These are phyloP conservation scores for Eurotiales sp. DNA, from an alignment of 2,329 filamentous ascomycete species.

Conservation along the genomic window DNA sequence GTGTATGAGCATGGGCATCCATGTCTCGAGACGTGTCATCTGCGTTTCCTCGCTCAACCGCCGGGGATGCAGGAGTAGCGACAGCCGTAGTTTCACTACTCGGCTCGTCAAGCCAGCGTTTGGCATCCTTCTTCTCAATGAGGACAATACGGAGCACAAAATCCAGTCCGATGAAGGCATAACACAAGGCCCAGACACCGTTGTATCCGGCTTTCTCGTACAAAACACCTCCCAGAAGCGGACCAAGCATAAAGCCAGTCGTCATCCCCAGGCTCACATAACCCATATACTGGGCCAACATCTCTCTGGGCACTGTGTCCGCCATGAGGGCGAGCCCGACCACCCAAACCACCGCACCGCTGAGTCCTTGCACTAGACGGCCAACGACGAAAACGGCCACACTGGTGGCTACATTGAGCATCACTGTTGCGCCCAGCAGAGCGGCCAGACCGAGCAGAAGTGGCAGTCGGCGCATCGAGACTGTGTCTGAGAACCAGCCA, in stretches of 20 bases:
- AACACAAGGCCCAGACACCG: conserved; percentile 57
- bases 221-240: conserved; percentile 57
- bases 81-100: conserved; percentile 18
- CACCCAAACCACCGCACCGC: conserved; percentile 58
- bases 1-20: neutral
- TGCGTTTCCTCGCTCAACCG: conserved; percentile 31
- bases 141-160: conserved; percentile 58
- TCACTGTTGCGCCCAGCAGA: conserved; percentile 51
- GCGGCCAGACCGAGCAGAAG: conserved; percentile 56
- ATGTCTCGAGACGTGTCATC: neutral
- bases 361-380: conserved; percentile 55
- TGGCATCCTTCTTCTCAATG: conserved; percentile 60
- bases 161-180: conserved; percentile 54
- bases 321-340: conserved; percentile 56
- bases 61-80: conserved; percentile 25
- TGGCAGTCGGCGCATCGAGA: conserved; percentile 49
- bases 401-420: conserved; percentile 51
- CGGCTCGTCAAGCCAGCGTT: conserved; percentile 19
- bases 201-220: conserved; percentile 57
- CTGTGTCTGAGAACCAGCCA: conserved; percentile 53
- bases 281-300: conserved; percentile 60
- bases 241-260: conserved; percentile 54
- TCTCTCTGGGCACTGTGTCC: conserved; percentile 55
- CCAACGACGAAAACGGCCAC: conserved; percentile 50
- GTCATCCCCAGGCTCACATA: conserved; percentile 55